Evolutionary conservation across 164 flowering plant genomes (phyloP), one percentile per base, ranked within the genome.

Genomic region (Aristolochia californica): DNA sequence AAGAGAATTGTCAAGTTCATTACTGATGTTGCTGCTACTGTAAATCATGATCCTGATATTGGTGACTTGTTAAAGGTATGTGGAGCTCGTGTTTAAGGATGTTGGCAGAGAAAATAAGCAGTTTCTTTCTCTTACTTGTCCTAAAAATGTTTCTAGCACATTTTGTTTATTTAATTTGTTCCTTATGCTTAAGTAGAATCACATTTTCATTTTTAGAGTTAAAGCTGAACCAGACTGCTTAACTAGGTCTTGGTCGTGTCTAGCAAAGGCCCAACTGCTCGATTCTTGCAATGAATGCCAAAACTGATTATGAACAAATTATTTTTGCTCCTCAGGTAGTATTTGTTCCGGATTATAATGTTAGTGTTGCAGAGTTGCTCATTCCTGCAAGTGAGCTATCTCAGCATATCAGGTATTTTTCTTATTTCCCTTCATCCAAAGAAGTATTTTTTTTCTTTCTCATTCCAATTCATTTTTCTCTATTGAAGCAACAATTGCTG

Each of bases 371-470:
- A 47, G 96, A 91, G 72, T 53, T 76, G 72, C 87, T 91, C 53
- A 91, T 91, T 68, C 98, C 98, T 71, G 88, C 88, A 55, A 88
- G 85, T 73, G 98, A 91, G 66, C 81, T 91, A 58, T 91, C 98
- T 15, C 95, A 91, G 66, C 98, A 91, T 59, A 91, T 91, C 80
- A 91, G 98, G 98, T 91, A 80, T 50, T 40, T 23, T 13, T 18
- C 27, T 28, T 12, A 7, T 3, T 55, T 55, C 43, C 21, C n/a
- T n/a, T 10, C 34, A 13, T 26, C 13, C 21, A 55, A 2, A 55
- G 20, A 34, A 34, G 10, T 7, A 34, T 34, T 28, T 28, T 34
- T 34, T 9, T 34, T 34, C 45, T n/a, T 10, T 47, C 5, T 4
- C 13, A 1, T 4, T 34, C 40, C 40, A 34, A 34, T 34, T 8